These are phyloP conservation scores for Termitomyces bulborhizus DNA, from an alignment of 768 basidiomycete species.

Conservation along the genomic window DNA sequence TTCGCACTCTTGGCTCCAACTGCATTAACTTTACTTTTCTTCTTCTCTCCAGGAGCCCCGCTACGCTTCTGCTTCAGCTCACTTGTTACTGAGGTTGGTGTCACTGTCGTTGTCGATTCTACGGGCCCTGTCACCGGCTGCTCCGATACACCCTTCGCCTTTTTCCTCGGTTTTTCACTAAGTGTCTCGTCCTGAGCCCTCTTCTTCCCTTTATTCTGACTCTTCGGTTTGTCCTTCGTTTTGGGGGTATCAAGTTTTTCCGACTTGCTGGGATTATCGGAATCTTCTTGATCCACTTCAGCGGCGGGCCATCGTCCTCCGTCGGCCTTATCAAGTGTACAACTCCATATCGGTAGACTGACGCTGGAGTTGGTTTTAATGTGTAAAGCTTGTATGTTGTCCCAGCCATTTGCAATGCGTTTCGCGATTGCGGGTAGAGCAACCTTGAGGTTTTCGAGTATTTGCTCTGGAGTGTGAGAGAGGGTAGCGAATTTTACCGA, in stretches of 20 bases:
- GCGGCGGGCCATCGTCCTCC: slow-evolving; percentile 50
- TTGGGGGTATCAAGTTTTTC: background rate
- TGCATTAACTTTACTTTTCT: slow-evolving; percentile 41
- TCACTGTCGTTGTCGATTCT: background rate
- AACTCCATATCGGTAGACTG: slow-evolving; percentile 89
- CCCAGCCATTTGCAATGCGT: slow-evolving; percentile 77
- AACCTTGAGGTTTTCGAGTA: slow-evolving; percentile 69
- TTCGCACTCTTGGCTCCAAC: slow-evolving; percentile 48
- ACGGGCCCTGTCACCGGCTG: slow-evolving; percentile 8
- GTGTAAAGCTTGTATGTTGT: slow-evolving; percentile 82
- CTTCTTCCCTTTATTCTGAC: slow-evolving; percentile 13
- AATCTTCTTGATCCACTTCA: background rate
- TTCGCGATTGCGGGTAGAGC: slow-evolving; percentile 73
- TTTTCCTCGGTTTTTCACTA: slow-evolving; percentile 39
- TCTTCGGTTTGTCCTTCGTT: background rate
- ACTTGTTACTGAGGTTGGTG: slow-evolving; percentile 19
- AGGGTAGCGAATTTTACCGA: slow-evolving; percentile 79
- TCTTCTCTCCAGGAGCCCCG: slow-evolving; percentile 42
- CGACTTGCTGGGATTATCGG: background rate
- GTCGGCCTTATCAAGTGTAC: slow-evolving; percentile 54
- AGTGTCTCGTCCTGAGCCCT: slow-evolving; percentile 22
- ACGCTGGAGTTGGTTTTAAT: slow-evolving; percentile 86
- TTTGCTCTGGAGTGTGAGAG: slow-evolving; percentile 66
- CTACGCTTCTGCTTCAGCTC: slow-evolving; percentile 50
- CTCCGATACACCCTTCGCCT: slow-evolving; percentile 26